These are phyloP conservation scores for Annulohypoxylon stygium DNA, from an alignment of 495 filamentous ascomycete species.

Conservation along the genomic window DNA sequence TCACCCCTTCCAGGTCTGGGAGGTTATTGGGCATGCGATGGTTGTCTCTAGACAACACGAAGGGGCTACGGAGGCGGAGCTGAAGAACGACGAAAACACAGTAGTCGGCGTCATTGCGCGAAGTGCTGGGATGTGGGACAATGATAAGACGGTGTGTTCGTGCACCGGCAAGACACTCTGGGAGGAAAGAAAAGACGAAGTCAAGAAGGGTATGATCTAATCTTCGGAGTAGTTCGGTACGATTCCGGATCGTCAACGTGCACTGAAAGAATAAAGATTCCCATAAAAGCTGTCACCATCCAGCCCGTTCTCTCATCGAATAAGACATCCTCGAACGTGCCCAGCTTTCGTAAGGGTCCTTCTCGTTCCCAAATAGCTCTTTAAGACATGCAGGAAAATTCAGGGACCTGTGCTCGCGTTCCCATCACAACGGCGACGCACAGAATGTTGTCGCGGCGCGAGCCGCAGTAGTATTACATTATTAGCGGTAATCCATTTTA, in stretches of 20 bases:
- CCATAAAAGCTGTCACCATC: slow-evolving; percentile 16
- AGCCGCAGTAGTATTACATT: slow-evolving; percentile 15
- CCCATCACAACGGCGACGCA: slow-evolving; percentile 5
- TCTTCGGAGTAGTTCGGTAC: slow-evolving; percentile 20
- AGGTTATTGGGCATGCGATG: slow-evolving; percentile 92
- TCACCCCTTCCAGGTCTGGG: slow-evolving; percentile 88
- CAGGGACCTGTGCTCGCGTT: slow-evolving; percentile 25
- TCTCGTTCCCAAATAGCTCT: slow-evolving; percentile 11
- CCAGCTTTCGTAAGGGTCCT: slow-evolving; percentile 4
- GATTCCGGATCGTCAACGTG: slow-evolving; percentile 21
- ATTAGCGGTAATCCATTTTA: slow-evolving; percentile 9
- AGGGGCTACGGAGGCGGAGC: slow-evolving; percentile 58
- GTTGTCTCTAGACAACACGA: slow-evolving; percentile 76
- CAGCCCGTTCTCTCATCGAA: slow-evolving; percentile 18
- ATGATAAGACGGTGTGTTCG: slow-evolving; percentile 94
- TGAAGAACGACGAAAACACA: slow-evolving; percentile 81
- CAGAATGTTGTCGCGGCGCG: slow-evolving; percentile 17
- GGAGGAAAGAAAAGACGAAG: slow-evolving; percentile 94
- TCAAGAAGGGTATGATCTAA: slow-evolving; percentile 82
- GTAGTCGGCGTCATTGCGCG: slow-evolving; percentile 92
- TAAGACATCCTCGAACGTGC: not conserved
- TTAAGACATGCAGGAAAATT: slow-evolving; percentile 16
- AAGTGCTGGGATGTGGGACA: slow-evolving; percentile 97
- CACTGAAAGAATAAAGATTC: slow-evolving; percentile 13
- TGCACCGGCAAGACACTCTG: slow-evolving; percentile 98